These are phyloP conservation scores for Oropetium thomaeum DNA, from an alignment of 176 grass and related monocot species.

Conservation along the genomic window DNA sequence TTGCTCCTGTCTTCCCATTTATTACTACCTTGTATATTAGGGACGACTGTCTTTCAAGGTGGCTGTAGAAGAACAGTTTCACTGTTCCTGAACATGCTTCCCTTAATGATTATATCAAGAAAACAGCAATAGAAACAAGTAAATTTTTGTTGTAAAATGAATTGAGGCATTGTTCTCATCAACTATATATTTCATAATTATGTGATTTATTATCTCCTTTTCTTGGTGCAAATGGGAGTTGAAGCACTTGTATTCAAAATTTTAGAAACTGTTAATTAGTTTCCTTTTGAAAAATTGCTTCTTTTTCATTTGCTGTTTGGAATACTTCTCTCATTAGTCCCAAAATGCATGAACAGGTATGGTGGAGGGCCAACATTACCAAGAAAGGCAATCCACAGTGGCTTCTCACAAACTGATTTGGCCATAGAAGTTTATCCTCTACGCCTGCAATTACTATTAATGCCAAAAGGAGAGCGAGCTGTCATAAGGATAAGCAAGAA, in stretches of 20 bases:
- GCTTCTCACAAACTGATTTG: conserved; percentile 94
- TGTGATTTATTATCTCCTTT: neutral
- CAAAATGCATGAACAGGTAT: conserved; percentile 61
- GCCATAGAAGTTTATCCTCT: conserved; percentile 99
- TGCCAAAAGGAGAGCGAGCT: conserved; percentile 75
- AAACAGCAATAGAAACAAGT: neutral
- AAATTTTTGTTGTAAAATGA: neutral
- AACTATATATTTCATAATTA: neutral
- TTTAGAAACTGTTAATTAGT: neutral
- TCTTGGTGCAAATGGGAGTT: neutral
- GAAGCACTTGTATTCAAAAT: neutral
- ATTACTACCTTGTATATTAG: neutral
- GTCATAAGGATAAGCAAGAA: conserved; percentile 99
- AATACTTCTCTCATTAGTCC: conserved; percentile 24
- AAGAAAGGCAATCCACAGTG: conserved; percentile 93
- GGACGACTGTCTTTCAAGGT: neutral
- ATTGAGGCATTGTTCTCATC: neutral
- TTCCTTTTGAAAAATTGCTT: neutral
- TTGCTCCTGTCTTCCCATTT: neutral
- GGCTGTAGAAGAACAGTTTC: neutral
- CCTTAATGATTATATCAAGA: neutral
- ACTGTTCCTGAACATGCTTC: neutral
- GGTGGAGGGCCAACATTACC: conserved; percentile 87
- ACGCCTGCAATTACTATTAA: conserved; percentile 85
- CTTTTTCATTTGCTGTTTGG: conserved; percentile 18